Percentiles rank a stretch among this genome's conserved stretches.
phyloP scores from a whole-genome alignment of 2,329 filamentous ascomycete species.

The Pseudogymnoascus sp. region DNA sequence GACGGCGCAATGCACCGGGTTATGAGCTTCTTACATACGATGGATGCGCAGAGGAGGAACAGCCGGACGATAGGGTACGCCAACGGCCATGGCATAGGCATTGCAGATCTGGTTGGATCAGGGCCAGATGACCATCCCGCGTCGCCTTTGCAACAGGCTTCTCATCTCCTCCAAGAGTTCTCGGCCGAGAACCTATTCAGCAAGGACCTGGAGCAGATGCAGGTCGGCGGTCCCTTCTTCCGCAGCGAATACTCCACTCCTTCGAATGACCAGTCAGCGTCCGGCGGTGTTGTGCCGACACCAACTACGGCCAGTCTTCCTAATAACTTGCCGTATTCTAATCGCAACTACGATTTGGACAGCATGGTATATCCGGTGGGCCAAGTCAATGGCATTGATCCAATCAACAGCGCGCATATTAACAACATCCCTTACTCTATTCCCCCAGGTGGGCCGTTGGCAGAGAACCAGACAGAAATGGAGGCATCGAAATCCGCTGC shows the following conservation, averaged over 20 bases:
- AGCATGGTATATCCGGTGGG: constrained; percentile 84
- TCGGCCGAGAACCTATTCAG: constrained; percentile 58
- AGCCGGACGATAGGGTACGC: constrained; percentile 40
- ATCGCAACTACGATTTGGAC: constrained; percentile 48
- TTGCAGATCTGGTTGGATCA: constrained; percentile 25
- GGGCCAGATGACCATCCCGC: constrained; percentile 50
- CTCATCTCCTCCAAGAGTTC: constrained; percentile 56
- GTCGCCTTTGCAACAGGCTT: constrained; percentile 59
- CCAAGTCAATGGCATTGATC: constrained; percentile 84
- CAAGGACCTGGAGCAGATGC: constrained; percentile 57
- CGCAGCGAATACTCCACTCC: constrained; percentile 26
- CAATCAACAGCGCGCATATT: constrained; percentile 89
- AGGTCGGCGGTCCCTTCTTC: constrained; percentile 25
- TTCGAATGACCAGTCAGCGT: constrained; percentile 21
- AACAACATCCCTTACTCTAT: constrained; percentile 85
- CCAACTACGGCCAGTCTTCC: constrained; percentile 39
- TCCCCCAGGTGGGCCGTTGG: constrained; percentile 50
- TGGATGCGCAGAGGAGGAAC: constrained; percentile 57
- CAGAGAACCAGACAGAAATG: constrained; percentile 28
- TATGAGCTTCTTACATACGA: constrained; percentile 57
- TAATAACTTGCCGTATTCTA: constrained; percentile 32
- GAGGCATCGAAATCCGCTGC: constrained; percentile 34
- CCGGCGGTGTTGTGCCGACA: constrained; percentile 29
- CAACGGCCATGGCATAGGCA: constrained; percentile 31
- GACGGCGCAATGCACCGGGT: constrained; percentile 64